Evolutionary conservation across 108 stramenopile species (phyloP).

Genomic region (Nannochloropsis gaditana): DNA sequence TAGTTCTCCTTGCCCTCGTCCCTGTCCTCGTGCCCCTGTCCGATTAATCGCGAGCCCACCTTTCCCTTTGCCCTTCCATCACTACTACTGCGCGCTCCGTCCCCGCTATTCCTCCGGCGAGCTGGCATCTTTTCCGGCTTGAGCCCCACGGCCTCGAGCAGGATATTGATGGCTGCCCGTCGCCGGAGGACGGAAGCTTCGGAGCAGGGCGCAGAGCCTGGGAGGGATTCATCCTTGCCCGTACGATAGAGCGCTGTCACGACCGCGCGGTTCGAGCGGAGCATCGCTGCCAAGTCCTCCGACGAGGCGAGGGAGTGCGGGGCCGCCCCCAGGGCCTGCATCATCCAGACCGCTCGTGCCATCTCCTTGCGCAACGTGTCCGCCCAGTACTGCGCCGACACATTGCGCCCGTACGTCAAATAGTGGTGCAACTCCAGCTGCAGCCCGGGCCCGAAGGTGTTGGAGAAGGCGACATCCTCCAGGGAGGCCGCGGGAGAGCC

Average conservation of each 20-base stretch:
- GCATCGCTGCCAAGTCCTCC: background rate
- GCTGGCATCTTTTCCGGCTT: conserved; percentile 5
- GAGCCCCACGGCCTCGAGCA: background rate
- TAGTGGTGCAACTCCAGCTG: background rate
- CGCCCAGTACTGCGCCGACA: background rate
- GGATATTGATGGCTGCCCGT: conserved; percentile 10
- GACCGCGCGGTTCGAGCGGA: background rate
- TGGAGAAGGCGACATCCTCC: background rate
- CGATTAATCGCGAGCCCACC: background rate
- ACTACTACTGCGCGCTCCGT: background rate
- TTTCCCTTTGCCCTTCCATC: background rate
- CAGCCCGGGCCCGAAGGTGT: background rate
- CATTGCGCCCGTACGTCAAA: background rate
- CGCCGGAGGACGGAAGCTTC: background rate
- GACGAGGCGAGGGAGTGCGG: background rate
- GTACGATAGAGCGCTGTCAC: background rate
- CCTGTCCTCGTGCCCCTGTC: background rate
- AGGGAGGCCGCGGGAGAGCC: background rate
- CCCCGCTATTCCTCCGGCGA: background rate
- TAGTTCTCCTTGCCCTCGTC: background rate
- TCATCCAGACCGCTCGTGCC: background rate
- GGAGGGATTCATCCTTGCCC: background rate
- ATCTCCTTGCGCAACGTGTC: conserved; percentile 2
- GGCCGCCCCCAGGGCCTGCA: background rate
- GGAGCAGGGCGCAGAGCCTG: background rate